Evolutionary conservation across 306 rosid species (phyloP), one percentile per base, ranked within the genome.

Genomic region (Carpinus fangiana): DNA sequence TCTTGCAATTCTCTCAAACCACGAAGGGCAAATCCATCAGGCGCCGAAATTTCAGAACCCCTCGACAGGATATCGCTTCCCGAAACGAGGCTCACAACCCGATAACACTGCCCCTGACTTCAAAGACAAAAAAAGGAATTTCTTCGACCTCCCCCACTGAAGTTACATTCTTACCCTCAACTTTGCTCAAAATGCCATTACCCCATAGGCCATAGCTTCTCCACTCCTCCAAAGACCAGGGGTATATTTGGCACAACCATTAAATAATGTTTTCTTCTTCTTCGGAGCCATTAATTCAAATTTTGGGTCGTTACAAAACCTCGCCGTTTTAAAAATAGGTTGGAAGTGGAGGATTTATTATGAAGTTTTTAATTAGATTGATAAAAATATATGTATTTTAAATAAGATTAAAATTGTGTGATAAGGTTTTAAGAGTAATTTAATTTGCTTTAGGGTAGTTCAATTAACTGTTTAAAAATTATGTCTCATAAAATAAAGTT

Each of bases 41-140:
- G 74, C 83, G 86, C 86, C 89, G 89, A 86, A 85, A 85, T 83
- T 69, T 85, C 85, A 77, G 84, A 74, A 75, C 71, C 72, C 69
- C 11, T 64, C 71, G 74, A 84, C 79, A 74, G 16, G 82, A 20
- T 83, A 59, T 46, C 82, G 62, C 82, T 70, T 57, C 81, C 87
- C 89, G 77, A 85, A 70, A 76, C 78, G 61, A 38, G 16, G 85
- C 89, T 41, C 89, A 45, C 31, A 67, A 21, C 48, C 82, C 90
- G 61, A 82, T 67, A 16, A 43, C 79, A 17, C 67, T 81, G 87
- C 76, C 81, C 72, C 72, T 73, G 82, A 21, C 79, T 61, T 45
- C 10, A 4, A 73, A 21, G 67, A 77, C 55, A n/a, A 4, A 3
- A 0, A 0, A 70, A 9, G 18, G 60, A 43, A 69, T 56, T 70